Evolutionary conservation across 768 basidiomycete species (phyloP).

Genomic region (Lactifluus hygrophoroides): DNA sequence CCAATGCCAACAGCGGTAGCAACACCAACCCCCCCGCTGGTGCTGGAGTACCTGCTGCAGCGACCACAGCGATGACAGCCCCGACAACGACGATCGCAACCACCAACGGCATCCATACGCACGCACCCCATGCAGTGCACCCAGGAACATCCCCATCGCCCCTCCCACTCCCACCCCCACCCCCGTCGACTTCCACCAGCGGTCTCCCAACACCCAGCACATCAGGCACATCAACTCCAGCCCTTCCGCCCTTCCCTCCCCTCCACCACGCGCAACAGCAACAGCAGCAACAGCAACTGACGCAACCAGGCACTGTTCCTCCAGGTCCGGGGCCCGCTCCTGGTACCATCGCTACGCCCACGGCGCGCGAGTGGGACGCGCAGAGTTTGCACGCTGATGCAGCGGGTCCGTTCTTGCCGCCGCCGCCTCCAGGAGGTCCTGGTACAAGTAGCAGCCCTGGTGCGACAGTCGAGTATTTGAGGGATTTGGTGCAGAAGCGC

Average conservation of each 20-base stretch:
- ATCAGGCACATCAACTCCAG: slow-evolving; percentile 21
- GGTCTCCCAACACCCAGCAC: slow-evolving; percentile 18
- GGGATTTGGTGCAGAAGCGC: slow-evolving; percentile 76
- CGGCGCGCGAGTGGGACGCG: slow-evolving; percentile 57
- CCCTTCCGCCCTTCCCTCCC: slow-evolving; percentile 17
- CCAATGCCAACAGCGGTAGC: not conserved
- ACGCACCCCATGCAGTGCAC: not conserved
- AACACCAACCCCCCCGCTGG: not conserved
- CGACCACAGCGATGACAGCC: too few species aligned
- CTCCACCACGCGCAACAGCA: not conserved
- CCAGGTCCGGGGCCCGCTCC: too few species aligned
- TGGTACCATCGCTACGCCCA: not conserved
- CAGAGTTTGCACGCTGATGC: slow-evolving; percentile 52
- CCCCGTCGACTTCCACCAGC: slow-evolving; percentile 16
- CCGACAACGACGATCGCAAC: too few species aligned
- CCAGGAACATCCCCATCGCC: not conserved
- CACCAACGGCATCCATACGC: not conserved
- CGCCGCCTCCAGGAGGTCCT: not conserved
- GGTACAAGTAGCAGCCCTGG: slow-evolving; percentile 29
- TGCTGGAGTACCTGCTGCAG: not conserved
- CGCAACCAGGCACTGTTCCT: not conserved
- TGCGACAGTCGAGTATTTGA: slow-evolving; percentile 68
- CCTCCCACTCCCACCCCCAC: not conserved
- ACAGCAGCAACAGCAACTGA: not conserved
- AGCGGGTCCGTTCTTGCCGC: slow-evolving; percentile 1